Base-by-base conservation (phyloP, 805 yeast species). In the Yamadazyma endophytica region DNA sequence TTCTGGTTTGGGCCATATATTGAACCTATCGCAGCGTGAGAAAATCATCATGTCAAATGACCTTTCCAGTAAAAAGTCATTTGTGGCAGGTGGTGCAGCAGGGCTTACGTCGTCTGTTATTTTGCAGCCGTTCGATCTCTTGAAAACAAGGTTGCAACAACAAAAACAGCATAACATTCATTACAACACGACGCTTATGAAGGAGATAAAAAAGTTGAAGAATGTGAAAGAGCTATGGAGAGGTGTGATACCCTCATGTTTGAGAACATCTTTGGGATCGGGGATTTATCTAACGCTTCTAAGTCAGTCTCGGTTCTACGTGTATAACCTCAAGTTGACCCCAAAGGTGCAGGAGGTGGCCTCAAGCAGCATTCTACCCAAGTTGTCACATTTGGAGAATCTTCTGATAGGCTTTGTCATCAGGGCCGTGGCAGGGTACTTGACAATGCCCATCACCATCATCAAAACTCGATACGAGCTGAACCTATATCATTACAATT, bases 371-470 rank as follows among this genome's bases (percentile, higher is more conserved):
- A 36, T 38, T 12, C 32, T 90, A 33, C 97, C 97, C 3, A 79
- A 75, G 49, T 67, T 92, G 21, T 64, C 83, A 3, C 78, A 77
- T 42, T 44, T 61, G 19, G 88, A 79, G 37, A 92, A 92, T 52
- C 58, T 89, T 31, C 31, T 74, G 5, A 70, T 89, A 0, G 97
- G 98, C 3, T 83, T 85, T 25, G 46, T 79, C 2, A 79, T 94
- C 1, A 66, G 98, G 35, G 87, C 88, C 0, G 35, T 74, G 1
- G 95, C 88, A 2, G 98, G 98, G 2, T 72, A 80, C 40, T 40
- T 85, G 6, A 86, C 96, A 5, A 92, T 92, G 98, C 98, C 98
- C 1, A 73, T 92, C 7, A 92, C 98, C 0, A 78, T 92, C 3
- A 58, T 92, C 17, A 92, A 92, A 52, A 92, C 94, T 4, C 68